Base-by-base conservation (phyloP, 257 asterid species). In the Ilex asprella region DNA sequence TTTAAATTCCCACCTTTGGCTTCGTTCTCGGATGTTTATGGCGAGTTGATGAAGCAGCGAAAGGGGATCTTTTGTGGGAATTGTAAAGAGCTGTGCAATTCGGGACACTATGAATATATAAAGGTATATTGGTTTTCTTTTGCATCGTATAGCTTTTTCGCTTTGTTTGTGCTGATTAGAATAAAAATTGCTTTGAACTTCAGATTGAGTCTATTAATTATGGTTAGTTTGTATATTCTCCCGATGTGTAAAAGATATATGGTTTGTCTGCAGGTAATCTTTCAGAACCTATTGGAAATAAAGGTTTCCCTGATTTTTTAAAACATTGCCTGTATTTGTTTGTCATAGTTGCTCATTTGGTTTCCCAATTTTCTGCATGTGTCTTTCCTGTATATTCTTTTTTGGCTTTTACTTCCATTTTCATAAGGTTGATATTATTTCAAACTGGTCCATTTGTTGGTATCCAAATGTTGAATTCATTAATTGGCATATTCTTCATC, bases 11-110 rank as follows among this genome's bases (percentile, higher is more conserved):
- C 92, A 50, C 85, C 93, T 0, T 55, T 92, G 82, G 86, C 93
- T 30, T 92, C 99, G 2, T 92, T 81, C 74, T 77, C 89, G 0
- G 95, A 92, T 80, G 81, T 83, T 76, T 89, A 81, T 60, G 95
- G 71, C 61, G 91, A 80, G 73, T 76, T 79, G 79, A 41, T 74
- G 81, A 60, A 66, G 80, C 77, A 73, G 76, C 81, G 74, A 75
- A 75, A 74, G 54, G 70, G 68, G 13, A 43, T 78, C 49, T 58
- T 62, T 30, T 91, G 99, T 77, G 80, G 77, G 68, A 75, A 88
- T 39, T 92, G 99, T 74, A 85, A 83, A 63, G 91, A 76, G 70
- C 64, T 15, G 12, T 81, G 95, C 71, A 87, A 67, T 73, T 71
- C 71, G 3, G 62, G 68, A 7, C 75, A 65, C 65, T 89, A 84